Evolutionary conservation across 192 early-diverging fungal genomes (phyloP).

Genomic region (Mortierella claussenii): DNA sequence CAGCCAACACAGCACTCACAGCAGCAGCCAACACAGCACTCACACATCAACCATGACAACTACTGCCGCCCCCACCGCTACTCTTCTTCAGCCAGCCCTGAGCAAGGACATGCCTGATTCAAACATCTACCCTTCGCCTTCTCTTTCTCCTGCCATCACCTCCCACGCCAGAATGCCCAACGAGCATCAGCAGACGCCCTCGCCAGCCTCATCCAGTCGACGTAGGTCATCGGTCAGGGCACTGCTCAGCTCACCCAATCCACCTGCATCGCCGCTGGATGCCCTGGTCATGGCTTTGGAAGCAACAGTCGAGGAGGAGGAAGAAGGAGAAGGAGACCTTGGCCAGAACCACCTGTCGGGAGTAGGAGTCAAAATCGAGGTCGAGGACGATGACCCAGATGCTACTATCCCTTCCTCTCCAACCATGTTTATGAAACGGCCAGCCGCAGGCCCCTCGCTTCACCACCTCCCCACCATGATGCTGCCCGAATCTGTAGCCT

Average conservation of each 20-base stretch:
- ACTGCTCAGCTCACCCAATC: constrained; percentile 25
- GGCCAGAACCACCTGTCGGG: no score
- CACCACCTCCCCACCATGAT: constrained; percentile 41
- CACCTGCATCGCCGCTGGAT: constrained; percentile 50
- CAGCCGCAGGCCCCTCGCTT: constrained; percentile 17
- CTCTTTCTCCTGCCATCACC: constrained; percentile 24
- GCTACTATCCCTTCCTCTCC: constrained; percentile 51
- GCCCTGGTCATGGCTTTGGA: constrained; percentile 57
- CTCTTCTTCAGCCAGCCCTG: background rate
- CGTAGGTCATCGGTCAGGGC: constrained; percentile 43
- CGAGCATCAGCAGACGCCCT: background rate
- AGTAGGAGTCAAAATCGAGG: background rate
- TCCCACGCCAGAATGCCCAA: background rate
- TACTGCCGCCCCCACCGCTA: background rate
- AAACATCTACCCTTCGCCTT: constrained; percentile 37
- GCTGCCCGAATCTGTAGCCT: constrained; percentile 27
- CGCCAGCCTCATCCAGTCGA: constrained; percentile 7
- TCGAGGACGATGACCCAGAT: constrained; percentile 42
- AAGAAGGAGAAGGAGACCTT: background rate
- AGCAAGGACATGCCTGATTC: background rate
- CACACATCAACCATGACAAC: background rate
- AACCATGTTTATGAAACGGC: constrained; percentile 36
- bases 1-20: no score
- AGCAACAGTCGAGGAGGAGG: constrained; percentile 44
- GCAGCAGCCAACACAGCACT: no score